These are phyloP conservation scores for Casaregolazyma suthepensis DNA, from an alignment of 1,139 yeast species.

Conservation along the genomic window DNA sequence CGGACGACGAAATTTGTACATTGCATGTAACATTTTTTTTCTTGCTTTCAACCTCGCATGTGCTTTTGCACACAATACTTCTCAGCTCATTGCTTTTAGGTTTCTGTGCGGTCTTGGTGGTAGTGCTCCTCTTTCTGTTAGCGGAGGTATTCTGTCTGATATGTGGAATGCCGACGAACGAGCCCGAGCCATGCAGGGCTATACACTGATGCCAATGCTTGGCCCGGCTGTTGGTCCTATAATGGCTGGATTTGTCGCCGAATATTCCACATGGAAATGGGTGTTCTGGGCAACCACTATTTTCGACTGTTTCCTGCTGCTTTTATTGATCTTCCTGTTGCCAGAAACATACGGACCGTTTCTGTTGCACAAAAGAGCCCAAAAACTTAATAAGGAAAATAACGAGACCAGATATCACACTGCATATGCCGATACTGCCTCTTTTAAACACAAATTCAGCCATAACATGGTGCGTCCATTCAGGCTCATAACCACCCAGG, in stretches of 20 bases:
- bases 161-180: constrained; percentile 47
- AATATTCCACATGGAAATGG: constrained; percentile 49
- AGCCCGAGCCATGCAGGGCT: constrained; percentile 51
- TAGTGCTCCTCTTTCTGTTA: constrained; percentile 56
- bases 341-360: constrained; percentile 58
- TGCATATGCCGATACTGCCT: constrained; percentile 32
- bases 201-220: constrained; percentile 48
- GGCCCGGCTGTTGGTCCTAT: constrained; percentile 62
- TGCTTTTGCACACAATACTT: constrained; percentile 46
- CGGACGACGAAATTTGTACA: constrained; percentile 49
- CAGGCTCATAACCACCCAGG: constrained; percentile 46
- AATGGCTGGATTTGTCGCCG: constrained; percentile 50
- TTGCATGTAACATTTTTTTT: constrained; percentile 44
- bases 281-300: constrained; percentile 51
- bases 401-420: constrained; percentile 53
- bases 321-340: constrained; percentile 39
- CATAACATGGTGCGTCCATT: constrained; percentile 46
- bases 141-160: constrained; percentile 63
- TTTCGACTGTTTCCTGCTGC: constrained; percentile 43
- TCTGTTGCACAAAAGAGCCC: constrained; percentile 43
- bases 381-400: constrained; percentile 40
- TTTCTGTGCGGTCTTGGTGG: constrained; percentile 59
- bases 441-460: constrained; percentile 10
- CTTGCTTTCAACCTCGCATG: constrained; percentile 52
- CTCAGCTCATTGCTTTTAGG: constrained; percentile 48